Evolutionary conservation across 2,329 filamentous ascomycete species (phyloP).

Genomic region (Botrytis elliptica): DNA sequence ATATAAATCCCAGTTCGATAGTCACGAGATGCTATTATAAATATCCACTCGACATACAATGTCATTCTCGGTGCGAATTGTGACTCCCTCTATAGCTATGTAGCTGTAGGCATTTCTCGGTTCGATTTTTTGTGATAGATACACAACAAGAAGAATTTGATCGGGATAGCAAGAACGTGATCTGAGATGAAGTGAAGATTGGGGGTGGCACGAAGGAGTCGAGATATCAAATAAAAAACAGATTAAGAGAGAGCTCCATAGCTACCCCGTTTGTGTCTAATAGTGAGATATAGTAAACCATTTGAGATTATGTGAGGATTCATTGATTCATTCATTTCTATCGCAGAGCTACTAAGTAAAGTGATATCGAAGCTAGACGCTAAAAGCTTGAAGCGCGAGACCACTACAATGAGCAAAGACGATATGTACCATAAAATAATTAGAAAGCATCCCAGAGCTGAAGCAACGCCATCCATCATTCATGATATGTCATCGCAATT

Average conservation of each 20-base stretch:
- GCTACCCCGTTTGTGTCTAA: neutral
- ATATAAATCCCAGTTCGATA: no score
- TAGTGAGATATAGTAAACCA: neutral
- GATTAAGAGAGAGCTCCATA: neutral
- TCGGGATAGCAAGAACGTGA: neutral
- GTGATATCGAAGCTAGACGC: conserved; percentile 6
- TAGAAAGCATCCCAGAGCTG: conserved; percentile 1
- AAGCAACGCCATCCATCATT: conserved; percentile 11
- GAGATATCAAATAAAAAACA: neutral
- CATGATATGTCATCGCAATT: neutral
- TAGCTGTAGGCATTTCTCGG: neutral
- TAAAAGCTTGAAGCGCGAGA: neutral
- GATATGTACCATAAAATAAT: neutral
- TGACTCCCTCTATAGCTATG: neutral
- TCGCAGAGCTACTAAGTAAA: neutral
- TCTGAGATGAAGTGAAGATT: neutral
- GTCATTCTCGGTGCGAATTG: neutral
- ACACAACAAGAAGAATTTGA: neutral
- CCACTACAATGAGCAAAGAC: neutral
- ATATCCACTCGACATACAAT: neutral
- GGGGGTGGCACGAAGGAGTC: neutral
- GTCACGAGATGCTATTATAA: no score
- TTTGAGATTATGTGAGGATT: no score
- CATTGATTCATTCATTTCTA: neutral
- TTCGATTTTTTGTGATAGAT: neutral